A percentile compares a stretch with the other conserved stretches of the same genome.
Evolutionary conservation across 768 basidiomycete genomes (phyloP).

Genomic region (Boletellus ananiceps): DNA sequence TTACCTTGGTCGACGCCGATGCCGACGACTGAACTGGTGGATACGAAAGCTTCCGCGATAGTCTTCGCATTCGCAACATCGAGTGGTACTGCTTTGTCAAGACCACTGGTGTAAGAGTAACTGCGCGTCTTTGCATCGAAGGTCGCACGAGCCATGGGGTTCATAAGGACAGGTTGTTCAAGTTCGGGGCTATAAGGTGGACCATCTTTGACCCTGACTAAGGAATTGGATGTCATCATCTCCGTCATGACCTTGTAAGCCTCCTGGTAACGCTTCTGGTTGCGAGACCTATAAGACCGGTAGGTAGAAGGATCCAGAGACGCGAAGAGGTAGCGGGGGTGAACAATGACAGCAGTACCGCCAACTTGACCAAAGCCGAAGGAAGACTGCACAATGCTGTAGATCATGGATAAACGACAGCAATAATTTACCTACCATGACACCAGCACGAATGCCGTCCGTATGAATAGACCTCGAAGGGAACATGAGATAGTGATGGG

Average conservation of each 20-base stretch:
- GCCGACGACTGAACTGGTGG: conserved; percentile 53
- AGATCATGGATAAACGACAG: not conserved
- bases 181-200: conserved; percentile 86
- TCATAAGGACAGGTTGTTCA: conserved; percentile 82
- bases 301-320: conserved; percentile 76
- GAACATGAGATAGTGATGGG: conserved; percentile 91
- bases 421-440: conserved; percentile 57
- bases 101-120: conserved; percentile 70
- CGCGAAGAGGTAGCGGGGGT: conserved; percentile 89
- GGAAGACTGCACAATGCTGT: conserved; percentile 54
- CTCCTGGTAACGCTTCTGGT: conserved; percentile 58
- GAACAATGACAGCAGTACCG: conserved; percentile 80
- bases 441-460: conserved; percentile 83
- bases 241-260: conserved; percentile 92
- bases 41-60: conserved; percentile 40
- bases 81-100: conserved; percentile 46
- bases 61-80: conserved; percentile 68
- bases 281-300: conserved; percentile 68
- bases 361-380: conserved; percentile 99
- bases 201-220: conserved; percentile 92
- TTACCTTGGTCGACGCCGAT: conserved; percentile 89
- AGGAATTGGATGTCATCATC: conserved; percentile 90
- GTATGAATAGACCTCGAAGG: conserved; percentile 95
- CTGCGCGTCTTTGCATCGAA: conserved; percentile 82
- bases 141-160: conserved; percentile 84